phyloP scores from a whole-genome alignment of 108 stramenopile genomes.

The Fragilariopsis cylindrus region DNA sequence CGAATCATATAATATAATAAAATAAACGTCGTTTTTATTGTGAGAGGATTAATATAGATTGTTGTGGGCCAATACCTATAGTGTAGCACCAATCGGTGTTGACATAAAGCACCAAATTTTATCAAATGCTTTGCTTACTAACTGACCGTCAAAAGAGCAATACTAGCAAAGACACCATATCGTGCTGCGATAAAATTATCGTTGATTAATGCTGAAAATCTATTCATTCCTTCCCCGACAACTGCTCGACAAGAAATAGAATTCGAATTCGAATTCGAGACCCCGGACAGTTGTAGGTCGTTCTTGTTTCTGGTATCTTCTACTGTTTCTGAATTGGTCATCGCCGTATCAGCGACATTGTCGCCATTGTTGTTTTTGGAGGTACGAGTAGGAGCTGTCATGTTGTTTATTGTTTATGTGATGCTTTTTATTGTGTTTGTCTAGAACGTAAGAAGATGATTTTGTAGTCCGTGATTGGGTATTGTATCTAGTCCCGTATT shows the following conservation, averaged over 20 bases:
- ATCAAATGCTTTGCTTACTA: too few species aligned
- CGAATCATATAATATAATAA: too few species aligned
- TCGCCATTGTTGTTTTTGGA: not conserved
- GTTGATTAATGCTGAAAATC: conserved; percentile 59
- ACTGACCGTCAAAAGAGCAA: conserved; percentile 51
- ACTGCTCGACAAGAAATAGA: conserved; percentile 9
- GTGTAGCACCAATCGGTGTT: too few species aligned
- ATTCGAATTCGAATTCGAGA: not conserved
- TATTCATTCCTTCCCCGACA: conserved; percentile 37
- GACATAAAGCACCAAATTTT: too few species aligned
- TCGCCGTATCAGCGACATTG: not conserved
- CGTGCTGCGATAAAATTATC: conserved; percentile 68
- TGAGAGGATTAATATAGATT: too few species aligned
- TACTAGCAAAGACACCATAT: conserved; percentile 52
- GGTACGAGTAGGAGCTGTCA: not conserved
- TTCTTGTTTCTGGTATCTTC: too few species aligned
- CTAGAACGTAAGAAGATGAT: too few species aligned
- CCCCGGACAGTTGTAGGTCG: not conserved
- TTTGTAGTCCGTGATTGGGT: too few species aligned
- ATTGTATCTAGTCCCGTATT: too few species aligned
- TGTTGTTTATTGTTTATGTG: not conserved
- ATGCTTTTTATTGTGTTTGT: not conserved
- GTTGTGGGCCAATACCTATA: too few species aligned
- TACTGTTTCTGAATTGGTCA: not conserved
- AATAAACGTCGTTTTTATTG: too few species aligned